phyloP scores from a whole-genome alignment of 2,329 filamentous ascomycete genomes.

The Diaporthe eres region DNA sequence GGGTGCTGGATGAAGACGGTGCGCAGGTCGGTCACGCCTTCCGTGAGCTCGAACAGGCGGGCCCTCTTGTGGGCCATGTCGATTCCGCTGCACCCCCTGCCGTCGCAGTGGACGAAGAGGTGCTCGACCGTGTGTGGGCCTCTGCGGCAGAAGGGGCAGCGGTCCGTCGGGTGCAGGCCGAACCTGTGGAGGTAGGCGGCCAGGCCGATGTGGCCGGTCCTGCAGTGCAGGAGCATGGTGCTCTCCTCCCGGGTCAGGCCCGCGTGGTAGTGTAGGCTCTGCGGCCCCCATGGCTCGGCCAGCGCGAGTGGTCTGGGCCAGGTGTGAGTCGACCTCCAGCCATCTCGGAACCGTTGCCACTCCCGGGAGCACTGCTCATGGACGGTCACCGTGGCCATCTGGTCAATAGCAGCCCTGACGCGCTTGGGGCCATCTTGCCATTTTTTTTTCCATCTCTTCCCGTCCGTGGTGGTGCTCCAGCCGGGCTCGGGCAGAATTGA shows the following conservation, averaged over 20 bases:
- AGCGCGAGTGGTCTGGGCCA: neutral
- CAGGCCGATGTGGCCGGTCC: conserved; percentile 1
- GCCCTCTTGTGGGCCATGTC: neutral
- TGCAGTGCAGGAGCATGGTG: conserved; percentile 17
- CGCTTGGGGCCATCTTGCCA: neutral
- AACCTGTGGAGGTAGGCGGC: neutral
- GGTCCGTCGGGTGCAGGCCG: neutral
- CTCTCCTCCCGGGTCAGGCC: neutral
- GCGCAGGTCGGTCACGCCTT: neutral
- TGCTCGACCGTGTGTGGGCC: conserved; percentile 1
- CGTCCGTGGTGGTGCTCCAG: neutral
- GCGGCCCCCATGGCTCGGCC: neutral
- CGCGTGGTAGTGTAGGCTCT: neutral
- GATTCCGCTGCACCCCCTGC: neutral
- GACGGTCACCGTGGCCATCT: neutral
- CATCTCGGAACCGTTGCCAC: neutral
- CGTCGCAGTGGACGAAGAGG: conserved; percentile 3
- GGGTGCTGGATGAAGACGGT: neutral
- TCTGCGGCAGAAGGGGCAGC: neutral
- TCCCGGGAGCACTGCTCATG: neutral
- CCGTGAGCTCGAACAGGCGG: neutral
- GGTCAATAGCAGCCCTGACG: neutral
- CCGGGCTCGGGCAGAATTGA: neutral
- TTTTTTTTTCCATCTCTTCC: fast-evolving
- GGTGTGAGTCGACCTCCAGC: neutral